Evolutionary conservation across 352 stramenopile genomes (phyloP), one percentile per base, ranked within the genome.

Genomic region (Globisporangium acanthophoron): DNA sequence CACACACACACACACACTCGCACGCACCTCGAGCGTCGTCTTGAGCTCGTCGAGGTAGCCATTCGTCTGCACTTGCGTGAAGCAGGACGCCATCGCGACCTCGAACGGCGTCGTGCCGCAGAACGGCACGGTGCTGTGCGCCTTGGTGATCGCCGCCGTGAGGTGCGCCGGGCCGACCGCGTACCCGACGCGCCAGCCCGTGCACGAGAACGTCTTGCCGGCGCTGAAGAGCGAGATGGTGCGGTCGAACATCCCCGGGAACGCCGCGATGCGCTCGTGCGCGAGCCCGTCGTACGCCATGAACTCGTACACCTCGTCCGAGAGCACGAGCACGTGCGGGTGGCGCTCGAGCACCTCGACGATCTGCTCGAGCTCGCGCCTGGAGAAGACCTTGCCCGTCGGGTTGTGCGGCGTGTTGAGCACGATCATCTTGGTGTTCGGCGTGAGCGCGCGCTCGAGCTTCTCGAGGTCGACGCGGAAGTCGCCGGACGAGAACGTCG

Each of bases 341-440:
- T 98, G 76, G 44, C 75, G 82, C 35, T 80, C 27, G 47, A 97
- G 62, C 29, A 97, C 77, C 0, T 75, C 44, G 8, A 92, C 93
- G 60, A 99, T 96, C 9, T 75, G 69, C 44, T 97, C 69, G 58
- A 99, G 88, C 80, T 99, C 97, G 9, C 75, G 59, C n/a, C 65
- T 65, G 5, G 87, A 88, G 64, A 99, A 98, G 9, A 99, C 92
- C 72, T 99, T 99, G 33, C 97, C 97, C 21, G 97, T 99, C 7
- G 97, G 97, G 71, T 99, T 99, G 80, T 99, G 97, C 33, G 97
- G 97, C 47, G 94, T 98, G 71, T 99, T 99, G 46, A 99, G 80
- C 53, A 99, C 85, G 49, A 99, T 73, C 58, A 98, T 89, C 61
- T 96, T 93, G 44, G 97, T 99, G 60, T 88, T 83, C 0, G 79